Conservation (phyloP, 768 basidiomycete species). For the Tricholoma sp. region DNA sequence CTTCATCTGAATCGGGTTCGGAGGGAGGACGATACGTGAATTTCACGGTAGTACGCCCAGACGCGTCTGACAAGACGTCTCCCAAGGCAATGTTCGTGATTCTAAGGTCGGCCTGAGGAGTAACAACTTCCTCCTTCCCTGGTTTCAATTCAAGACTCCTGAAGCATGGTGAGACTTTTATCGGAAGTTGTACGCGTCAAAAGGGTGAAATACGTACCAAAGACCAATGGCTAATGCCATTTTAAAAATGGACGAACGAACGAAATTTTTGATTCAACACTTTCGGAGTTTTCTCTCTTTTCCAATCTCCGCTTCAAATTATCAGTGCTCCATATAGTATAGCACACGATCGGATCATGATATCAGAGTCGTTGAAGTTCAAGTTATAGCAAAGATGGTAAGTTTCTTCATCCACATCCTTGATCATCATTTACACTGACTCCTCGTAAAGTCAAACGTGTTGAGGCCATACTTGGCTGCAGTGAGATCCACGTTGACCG, state of each 20-base stretch:
- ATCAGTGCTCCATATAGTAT: too few species aligned
- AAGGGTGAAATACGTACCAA: conserved; percentile 43
- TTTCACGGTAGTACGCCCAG: conserved; percentile 62
- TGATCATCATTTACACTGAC: conserved; percentile 3
- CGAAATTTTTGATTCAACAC: conserved; percentile 9
- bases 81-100: conserved; percentile 83
- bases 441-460: conserved; percentile 72
- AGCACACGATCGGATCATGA: too few species aligned
- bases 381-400: conserved; percentile 45
- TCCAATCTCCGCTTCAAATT: conserved; percentile 47
- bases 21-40: conserved; percentile 45
- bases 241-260: conserved; percentile 9
- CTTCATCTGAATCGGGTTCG: conserved; percentile 34
- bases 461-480: conserved; percentile 94
- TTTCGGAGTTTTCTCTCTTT: neutral
- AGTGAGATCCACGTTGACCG: conserved; percentile 94
- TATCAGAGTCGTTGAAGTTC: too few species aligned
- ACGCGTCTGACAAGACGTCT: conserved; percentile 58
- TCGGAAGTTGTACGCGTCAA: conserved; percentile 20
- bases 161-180: conserved; percentile 6
- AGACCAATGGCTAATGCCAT: conserved; percentile 63
- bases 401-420: conserved; percentile 18
- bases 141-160: conserved; percentile 64
- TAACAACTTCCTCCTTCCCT: conserved; percentile 50
- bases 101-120: conserved; percentile 62